Base-by-base conservation (phyloP, 345 rosid genomes). In the Eucalyptus polybractea region DNA sequence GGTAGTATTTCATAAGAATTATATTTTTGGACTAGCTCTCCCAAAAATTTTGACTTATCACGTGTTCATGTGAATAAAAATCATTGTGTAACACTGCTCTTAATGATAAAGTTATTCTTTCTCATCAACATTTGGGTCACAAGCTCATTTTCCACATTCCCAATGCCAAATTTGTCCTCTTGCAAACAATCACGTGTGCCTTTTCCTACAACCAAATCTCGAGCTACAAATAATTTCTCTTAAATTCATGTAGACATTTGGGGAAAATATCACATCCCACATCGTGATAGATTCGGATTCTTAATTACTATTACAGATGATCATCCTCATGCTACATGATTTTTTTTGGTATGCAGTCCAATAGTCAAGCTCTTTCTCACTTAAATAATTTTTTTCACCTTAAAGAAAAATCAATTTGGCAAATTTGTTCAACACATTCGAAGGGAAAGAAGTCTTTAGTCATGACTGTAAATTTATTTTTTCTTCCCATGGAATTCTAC, bases 231-330 rank as follows among this genome's bases (percentile, higher is more conserved):
- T 60, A 60, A 25, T 25, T 58, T 58, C 67, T 60, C 31, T 60
- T 60, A 5, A 60, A 60, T 25, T 60, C 31, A 60, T 58, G 65
- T 2, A 58, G 4, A 25, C n/a, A 25, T 25, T 58, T 60, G 15
- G 67, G 4, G 67, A 5, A 6, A 12, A 21, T 60, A 60, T 25
- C 67, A 25, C 67, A 60, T 27, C 67, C n/a, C 67, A 60, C 67
- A 25, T 60, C 15, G 0, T 25, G 67, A 60, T 1, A 27, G 0
- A 60, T 25, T 27, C 1, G 0, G 15, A 60, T 60, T 60, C n/a
- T 25, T 60, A 24, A 11, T 60, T 60, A 25, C 7, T 27, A 25
- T 60, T 60, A 13, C 3, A 60, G 31, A 25, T 60, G 31, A 27
- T 60, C 15, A 5, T 25, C 25, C 67, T 60, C n/a, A 12, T 58